Evolutionary conservation across 2,329 filamentous ascomycete species (phyloP).

Genomic region (Intubia oerlemansii): DNA sequence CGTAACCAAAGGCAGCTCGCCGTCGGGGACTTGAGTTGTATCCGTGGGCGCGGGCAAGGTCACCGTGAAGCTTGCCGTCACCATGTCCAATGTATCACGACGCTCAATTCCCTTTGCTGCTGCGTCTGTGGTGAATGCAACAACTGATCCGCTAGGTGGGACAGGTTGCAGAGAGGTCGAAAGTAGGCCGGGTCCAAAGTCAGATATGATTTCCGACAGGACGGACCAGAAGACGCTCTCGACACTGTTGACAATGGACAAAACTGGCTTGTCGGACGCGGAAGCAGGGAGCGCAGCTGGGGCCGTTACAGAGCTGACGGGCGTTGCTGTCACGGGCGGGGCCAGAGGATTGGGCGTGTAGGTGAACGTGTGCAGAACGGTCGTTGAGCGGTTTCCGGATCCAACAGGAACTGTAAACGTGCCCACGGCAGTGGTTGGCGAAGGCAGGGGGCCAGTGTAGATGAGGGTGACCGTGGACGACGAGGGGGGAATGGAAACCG

Average conservation of each 20-base stretch:
- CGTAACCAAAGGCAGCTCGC: too few species aligned
- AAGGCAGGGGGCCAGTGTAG: too few species aligned
- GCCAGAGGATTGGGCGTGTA: constrained; percentile 1
- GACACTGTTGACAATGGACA: neutral
- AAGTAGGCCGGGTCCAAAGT: too few species aligned
- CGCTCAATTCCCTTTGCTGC: too few species aligned
- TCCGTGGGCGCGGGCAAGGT: constrained; percentile 2
- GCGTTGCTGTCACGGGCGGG: too few species aligned
- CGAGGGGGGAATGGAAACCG: too few species aligned
- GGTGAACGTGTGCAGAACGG: constrained; percentile 5
- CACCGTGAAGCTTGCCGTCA: constrained; percentile 9
- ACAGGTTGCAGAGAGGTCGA: too few species aligned
- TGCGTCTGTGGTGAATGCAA: too few species aligned
- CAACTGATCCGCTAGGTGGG: too few species aligned
- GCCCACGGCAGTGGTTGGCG: constrained; percentile 1
- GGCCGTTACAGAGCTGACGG: neutral
- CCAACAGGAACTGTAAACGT: constrained; percentile 6
- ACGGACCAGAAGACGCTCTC: neutral
- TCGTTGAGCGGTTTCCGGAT: neutral
- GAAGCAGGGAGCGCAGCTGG: neutral
- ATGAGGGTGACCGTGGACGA: too few species aligned
- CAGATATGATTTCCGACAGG: too few species aligned
- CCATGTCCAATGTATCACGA: too few species aligned
- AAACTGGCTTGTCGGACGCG: neutral
- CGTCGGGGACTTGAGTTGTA: neutral